Conservation (phyloP, 331 rosid species). For the Prunus yedoensis region DNA sequence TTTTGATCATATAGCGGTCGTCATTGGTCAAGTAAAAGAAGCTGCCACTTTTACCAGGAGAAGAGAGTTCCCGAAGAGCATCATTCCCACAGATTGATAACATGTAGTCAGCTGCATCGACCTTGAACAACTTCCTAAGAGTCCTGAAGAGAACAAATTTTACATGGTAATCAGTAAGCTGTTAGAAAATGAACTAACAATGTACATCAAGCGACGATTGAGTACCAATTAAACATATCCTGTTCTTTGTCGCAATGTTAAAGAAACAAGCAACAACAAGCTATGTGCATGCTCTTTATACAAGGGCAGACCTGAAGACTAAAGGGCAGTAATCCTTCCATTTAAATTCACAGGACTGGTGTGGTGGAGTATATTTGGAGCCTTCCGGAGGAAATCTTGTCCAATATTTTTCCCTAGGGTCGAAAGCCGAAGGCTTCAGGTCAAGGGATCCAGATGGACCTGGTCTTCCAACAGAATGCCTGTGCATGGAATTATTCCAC, state of each 20-base stretch:
- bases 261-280: neutral
- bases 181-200: neutral
- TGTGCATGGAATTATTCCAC: slow-evolving; percentile 25
- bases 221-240: neutral
- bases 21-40: slow-evolving; percentile 84
- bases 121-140: slow-evolving; percentile 72
- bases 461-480: slow-evolving; percentile 87
- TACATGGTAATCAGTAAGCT: neutral
- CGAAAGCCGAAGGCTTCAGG: slow-evolving; percentile 78
- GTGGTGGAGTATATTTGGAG: slow-evolving; percentile 79
- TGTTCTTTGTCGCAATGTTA: neutral
- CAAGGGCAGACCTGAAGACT: slow-evolving; percentile 62
- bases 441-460: slow-evolving; percentile 68
- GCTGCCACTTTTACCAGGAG: slow-evolving; percentile 94
- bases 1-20: slow-evolving; percentile 87
- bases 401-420: slow-evolving; percentile 83
- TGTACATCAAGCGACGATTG: neutral
- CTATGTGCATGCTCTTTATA: neutral
- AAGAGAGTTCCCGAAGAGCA: slow-evolving; percentile 79
- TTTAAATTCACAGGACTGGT: slow-evolving; percentile 65
- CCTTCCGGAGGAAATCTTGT: slow-evolving; percentile 87
- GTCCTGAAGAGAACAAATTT: slow-evolving; percentile 41
- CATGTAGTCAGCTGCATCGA: slow-evolving; percentile 90
- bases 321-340: slow-evolving; percentile 93
- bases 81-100: slow-evolving; percentile 73